Percentiles rank a stretch among this genome's conserved stretches.
phyloP scores from a whole-genome alignment of 2,329 filamentous ascomycete genomes.

The Trichoderma breve region DNA sequence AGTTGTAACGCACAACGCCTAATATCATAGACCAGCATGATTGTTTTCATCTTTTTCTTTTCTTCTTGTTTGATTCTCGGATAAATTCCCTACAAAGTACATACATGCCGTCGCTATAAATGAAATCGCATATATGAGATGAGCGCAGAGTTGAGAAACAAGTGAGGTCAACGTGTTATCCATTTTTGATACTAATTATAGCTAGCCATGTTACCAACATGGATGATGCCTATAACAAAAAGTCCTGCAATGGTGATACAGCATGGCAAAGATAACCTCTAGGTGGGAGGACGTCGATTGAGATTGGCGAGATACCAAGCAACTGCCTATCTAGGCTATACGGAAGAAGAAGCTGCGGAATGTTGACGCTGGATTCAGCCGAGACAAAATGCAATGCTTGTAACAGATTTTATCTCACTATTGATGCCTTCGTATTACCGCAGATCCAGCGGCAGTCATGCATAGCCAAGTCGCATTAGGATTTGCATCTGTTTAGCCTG shows the following conservation, averaged over 20 bases:
- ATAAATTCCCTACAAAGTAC: not conserved
- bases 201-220: not conserved
- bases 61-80: not conserved
- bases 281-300: not conserved
- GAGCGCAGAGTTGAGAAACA: not conserved
- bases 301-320: not conserved
- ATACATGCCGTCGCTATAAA: not conserved
- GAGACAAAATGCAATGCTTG: not conserved
- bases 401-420: not conserved
- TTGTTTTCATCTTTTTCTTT: not conserved
- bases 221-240: not conserved
- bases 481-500: not conserved
- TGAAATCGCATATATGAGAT: not conserved
- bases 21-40: constrained; percentile 8
- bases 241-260: not conserved
- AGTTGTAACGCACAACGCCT: constrained; percentile 27
- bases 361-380: not conserved
- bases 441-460: not conserved
- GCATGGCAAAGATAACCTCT: not conserved
- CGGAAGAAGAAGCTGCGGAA: not conserved
- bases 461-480: not conserved
- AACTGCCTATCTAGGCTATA: not conserved
- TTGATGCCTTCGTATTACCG: not conserved
- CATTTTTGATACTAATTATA: not conserved
- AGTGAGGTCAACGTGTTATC: not conserved